phyloP scores from a whole-genome alignment of 352 stramenopile species.

The Pythium plurisporium region DNA sequence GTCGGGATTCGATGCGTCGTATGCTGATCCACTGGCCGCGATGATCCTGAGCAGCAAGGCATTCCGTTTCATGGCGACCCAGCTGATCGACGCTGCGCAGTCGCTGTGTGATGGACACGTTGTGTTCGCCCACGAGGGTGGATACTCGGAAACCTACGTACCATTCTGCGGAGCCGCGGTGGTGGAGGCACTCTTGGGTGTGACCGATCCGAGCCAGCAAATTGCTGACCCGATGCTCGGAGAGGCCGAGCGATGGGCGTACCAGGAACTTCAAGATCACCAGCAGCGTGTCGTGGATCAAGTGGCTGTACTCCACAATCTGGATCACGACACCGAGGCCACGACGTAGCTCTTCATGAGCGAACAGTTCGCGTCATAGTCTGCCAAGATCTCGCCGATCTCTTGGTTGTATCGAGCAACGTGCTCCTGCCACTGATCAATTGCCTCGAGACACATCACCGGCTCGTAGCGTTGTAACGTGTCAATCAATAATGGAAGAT shows the following conservation, averaged over 20 bases:
- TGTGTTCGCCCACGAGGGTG: constrained; percentile 75
- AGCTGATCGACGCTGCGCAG: constrained; percentile 43
- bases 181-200: constrained; percentile 59
- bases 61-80: constrained; percentile 63
- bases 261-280: constrained; percentile 72
- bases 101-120: constrained; percentile 45
- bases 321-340: constrained; percentile 8
- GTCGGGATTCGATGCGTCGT: constrained; percentile 75
- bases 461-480: constrained; percentile 16
- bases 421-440: constrained; percentile 22
- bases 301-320: constrained; percentile 27
- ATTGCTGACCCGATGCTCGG: constrained; percentile 55
- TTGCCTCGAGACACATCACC: constrained; percentile 13
- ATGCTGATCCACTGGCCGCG: constrained; percentile 70
- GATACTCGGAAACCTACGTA: constrained; percentile 83
- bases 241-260: constrained; percentile 64
- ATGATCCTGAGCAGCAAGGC: constrained; percentile 81
- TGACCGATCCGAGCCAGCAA: constrained; percentile 37
- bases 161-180: constrained; percentile 86
- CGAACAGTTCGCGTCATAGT: constrained; percentile 20
- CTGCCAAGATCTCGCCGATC: constrained; percentile 7
- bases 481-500: constrained; percentile 22
- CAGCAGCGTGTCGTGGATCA: constrained; percentile 49
- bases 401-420: constrained; percentile 6
- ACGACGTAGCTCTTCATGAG: constrained; percentile 14